Evolutionary conservation across 805 yeast genomes (phyloP).

Genomic region (Candida hispaniensis): DNA sequence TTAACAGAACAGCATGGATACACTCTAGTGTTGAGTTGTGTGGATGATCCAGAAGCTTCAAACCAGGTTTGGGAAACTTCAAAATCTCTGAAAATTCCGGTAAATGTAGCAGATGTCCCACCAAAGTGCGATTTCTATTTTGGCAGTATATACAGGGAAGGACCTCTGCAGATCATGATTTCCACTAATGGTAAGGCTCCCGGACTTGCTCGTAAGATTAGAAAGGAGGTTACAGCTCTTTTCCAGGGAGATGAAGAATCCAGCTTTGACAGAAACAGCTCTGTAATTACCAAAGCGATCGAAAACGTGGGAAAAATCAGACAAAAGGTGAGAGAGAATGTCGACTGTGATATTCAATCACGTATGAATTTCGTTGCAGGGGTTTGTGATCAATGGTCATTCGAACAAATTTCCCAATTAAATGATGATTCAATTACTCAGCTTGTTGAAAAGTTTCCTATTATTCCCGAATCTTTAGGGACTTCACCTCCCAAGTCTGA

Average conservation of each 20-base stretch:
- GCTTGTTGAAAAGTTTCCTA: conserved; percentile 31
- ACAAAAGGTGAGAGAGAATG: conserved; percentile 36
- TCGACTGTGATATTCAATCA: conserved; percentile 41
- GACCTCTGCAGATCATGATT: conserved; percentile 68
- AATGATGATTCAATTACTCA: conserved; percentile 24
- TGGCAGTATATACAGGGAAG: conserved; percentile 65
- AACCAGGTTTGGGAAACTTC: conserved; percentile 44
- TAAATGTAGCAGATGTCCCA: conserved; percentile 78
- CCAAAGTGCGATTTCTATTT: conserved; percentile 77
- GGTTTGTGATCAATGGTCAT: conserved; percentile 49
- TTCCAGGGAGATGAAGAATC: conserved; percentile 31
- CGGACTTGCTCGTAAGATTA: conserved; percentile 53
- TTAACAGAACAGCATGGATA: conserved; percentile 34
- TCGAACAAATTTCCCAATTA: conserved; percentile 47
- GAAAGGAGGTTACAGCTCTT: conserved; percentile 35
- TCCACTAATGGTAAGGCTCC: conserved; percentile 80
- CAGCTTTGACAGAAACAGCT: conserved; percentile 34
- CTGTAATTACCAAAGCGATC: conserved; percentile 26
- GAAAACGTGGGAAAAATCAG: conserved; percentile 50
- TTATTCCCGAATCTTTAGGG: conserved; percentile 15
- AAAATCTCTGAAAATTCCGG: conserved; percentile 39
- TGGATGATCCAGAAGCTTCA: conserved; percentile 57
- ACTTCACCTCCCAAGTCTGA: too few species aligned
- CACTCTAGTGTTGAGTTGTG: conserved; percentile 61
- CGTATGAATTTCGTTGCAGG: conserved; percentile 65